Evolutionary conservation across 768 basidiomycete species (phyloP).

Genomic region (Leccinum aurantiacum): DNA sequence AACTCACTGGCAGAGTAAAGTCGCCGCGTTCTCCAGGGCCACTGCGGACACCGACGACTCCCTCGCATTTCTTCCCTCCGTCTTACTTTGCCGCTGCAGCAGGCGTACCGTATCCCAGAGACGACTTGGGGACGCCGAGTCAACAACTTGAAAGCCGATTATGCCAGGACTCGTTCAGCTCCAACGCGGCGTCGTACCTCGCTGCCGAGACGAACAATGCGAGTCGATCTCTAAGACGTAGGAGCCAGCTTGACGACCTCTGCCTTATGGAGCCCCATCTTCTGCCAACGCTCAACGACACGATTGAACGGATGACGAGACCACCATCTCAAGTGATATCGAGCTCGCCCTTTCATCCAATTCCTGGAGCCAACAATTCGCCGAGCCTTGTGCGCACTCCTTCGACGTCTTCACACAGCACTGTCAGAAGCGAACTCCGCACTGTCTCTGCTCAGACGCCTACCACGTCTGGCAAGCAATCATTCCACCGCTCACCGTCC

Average conservation of each 20-base stretch:
- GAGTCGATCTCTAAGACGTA: constrained; percentile 22
- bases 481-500: constrained; percentile 10
- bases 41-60: constrained; percentile 26
- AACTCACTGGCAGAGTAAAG: constrained; percentile 30
- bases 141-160: constrained; percentile 3
- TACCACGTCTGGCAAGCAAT: constrained; percentile 4
- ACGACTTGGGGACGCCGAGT: constrained; percentile 4
- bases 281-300: constrained; percentile 69
- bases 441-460: neutral
- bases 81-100: constrained; percentile 57
- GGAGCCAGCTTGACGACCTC: constrained; percentile 50
- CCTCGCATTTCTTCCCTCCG: constrained; percentile 50
- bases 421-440: constrained; percentile 5
- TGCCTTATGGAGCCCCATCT: constrained; percentile 64
- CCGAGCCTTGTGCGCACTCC: constrained; percentile 16
- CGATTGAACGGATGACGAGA: constrained; percentile 72
- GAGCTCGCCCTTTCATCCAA: constrained; percentile 9
- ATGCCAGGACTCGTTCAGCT: constrained; percentile 16
- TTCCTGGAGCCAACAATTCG: constrained; percentile 1
- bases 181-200: constrained; percentile 14
- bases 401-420: constrained; percentile 21
- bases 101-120: constrained; percentile 31
- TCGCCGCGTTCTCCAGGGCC: constrained; percentile 46
- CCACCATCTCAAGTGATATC: constrained; percentile 38
- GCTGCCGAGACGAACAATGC: constrained; percentile 1